Evolutionary conservation across 331 rosid genomes (phyloP).

Genomic region (Malus hybrid): DNA sequence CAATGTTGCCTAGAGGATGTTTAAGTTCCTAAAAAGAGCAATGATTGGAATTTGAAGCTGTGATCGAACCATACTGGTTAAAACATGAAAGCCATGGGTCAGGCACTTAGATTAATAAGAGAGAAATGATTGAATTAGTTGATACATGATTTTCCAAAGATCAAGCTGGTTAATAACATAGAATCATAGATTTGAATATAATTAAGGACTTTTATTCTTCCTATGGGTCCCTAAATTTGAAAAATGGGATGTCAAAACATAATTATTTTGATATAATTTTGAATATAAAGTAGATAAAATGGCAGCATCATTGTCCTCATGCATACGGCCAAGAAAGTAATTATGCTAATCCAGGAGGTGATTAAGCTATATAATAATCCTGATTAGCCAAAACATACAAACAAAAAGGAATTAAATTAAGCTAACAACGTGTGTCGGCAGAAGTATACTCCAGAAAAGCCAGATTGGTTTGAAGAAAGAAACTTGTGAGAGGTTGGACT

Average conservation of each 20-base stretch:
- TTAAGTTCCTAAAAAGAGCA: background rate
- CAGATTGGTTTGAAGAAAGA: constrained; percentile 8
- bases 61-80: background rate
- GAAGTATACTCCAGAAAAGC: constrained; percentile 4
- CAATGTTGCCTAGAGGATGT: background rate
- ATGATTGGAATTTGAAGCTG: background rate
- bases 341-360: background rate
- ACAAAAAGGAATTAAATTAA: background rate
- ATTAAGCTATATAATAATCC: background rate
- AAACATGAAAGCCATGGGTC: background rate
- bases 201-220: constrained; percentile 1
- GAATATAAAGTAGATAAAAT: background rate
- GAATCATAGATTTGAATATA: background rate
- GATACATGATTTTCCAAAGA: constrained; percentile 27
- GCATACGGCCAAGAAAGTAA: too few species aligned
- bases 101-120: too few species aligned
- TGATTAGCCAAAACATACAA: background rate
- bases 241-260: background rate
- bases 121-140: constrained; percentile 13
- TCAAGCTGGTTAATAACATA: background rate
- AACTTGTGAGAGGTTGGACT: background rate
- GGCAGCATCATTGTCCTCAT: background rate
- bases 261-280: too few species aligned
- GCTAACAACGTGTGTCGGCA: constrained; percentile 24
- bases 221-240: background rate